A percentile compares a stretch with the other conserved stretches of the same genome.
These are phyloP conservation scores for Collybiopsis luxurians DNA, from an alignment of 768 basidiomycete species.

Conservation along the genomic window DNA sequence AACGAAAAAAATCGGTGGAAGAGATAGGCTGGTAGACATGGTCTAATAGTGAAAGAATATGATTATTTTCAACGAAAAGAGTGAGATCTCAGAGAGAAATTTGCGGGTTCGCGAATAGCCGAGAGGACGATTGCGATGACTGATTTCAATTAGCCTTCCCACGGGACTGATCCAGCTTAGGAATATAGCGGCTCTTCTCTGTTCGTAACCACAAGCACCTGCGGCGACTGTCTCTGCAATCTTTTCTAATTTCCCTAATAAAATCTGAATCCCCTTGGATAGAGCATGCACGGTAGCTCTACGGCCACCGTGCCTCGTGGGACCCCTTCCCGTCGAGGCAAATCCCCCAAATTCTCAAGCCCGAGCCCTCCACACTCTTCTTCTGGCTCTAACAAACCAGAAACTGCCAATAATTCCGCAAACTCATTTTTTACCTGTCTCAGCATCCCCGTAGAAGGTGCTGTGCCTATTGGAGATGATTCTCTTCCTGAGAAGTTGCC, in stretches of 20 bases:
- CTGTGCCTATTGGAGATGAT: conserved; percentile 57
- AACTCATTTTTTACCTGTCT: conserved; percentile 65
- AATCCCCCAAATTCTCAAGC: conserved; percentile 54
- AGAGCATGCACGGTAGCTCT: conserved; percentile 41
- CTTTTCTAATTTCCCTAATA: conserved; percentile 1
- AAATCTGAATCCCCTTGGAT: not conserved
- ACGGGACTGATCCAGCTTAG: not conserved
- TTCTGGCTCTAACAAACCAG: conserved; percentile 42
- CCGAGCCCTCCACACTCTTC: conserved; percentile 47
- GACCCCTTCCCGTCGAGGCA: conserved; percentile 60
- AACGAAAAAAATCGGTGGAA: not conserved
- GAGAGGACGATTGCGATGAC: not conserved
- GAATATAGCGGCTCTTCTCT: not conserved
- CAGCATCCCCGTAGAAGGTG: conserved; percentile 75
- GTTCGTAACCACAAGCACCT: conserved; percentile 4
- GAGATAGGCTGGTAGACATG: not conserved
- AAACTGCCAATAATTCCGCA: conserved; percentile 48
- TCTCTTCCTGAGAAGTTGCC: conserved; percentile 25
- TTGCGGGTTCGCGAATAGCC: not conserved
- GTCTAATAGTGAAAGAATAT: not conserved
- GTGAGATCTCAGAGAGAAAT: not conserved
- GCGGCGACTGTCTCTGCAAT: not conserved
- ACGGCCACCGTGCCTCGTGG: conserved; percentile 51
- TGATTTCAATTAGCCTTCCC: not conserved
- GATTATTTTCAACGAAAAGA: not conserved